phyloP scores from a whole-genome alignment of 441 rosid genomes.

The Flueggea neowawraea region DNA sequence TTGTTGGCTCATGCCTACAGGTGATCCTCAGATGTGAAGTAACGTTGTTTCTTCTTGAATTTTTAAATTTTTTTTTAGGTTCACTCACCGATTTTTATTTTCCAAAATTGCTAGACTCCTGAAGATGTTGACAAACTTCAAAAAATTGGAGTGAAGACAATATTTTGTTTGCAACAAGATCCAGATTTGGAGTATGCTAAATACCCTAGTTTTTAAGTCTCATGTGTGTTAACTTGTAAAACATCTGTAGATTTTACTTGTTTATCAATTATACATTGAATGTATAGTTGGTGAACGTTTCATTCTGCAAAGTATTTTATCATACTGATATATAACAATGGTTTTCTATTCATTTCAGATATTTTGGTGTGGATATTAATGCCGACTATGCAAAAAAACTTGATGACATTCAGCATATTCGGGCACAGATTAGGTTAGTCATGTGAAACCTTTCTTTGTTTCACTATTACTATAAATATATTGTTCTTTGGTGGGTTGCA shows the following conservation, averaged over 20 bases:
- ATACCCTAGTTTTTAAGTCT: constrained; percentile 10
- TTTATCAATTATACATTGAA: no score
- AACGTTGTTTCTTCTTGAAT: neutral
- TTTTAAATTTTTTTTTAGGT: neutral
- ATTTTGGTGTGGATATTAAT: constrained; percentile 85
- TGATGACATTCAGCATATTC: constrained; percentile 70
- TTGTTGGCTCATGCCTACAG: constrained; percentile 97
- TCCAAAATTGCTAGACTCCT: constrained; percentile 50
- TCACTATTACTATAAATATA: no score
- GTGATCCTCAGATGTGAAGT: constrained; percentile 34
- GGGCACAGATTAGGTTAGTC: constrained; percentile 78
- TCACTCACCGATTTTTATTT: constrained; percentile 4
- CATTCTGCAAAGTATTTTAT: no score
- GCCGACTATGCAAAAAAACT: constrained; percentile 61
- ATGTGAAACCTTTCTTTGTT: no score
- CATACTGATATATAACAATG: no score
- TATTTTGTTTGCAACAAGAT: constrained; percentile 93
- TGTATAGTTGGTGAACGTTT: no score
- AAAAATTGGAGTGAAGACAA: constrained; percentile 80
- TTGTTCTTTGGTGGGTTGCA: no score
- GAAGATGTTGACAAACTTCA: constrained; percentile 89
- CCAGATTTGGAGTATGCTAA: constrained; percentile 93
- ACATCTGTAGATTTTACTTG: no score
- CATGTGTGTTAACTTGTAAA: neutral
- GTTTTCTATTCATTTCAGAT: constrained; percentile 57